phyloP scores from a whole-genome alignment of 2,329 filamentous ascomycete species.

The Fusarium verticillioides region DNA sequence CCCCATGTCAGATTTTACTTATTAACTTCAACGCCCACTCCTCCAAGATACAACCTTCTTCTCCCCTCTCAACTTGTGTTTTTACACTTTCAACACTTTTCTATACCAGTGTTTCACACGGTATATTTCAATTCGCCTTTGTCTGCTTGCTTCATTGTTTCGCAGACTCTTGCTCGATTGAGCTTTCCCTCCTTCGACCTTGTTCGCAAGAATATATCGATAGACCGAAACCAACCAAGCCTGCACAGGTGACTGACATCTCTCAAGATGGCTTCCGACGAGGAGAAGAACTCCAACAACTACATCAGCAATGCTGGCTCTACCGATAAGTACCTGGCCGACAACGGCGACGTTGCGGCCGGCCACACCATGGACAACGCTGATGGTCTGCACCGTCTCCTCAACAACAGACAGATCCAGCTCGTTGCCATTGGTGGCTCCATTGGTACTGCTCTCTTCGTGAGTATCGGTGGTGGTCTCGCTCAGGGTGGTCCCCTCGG shows the following conservation, averaged over 20 bases:
- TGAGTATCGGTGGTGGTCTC: slow-evolving; percentile 68
- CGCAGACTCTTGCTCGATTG: slow-evolving; percentile 33
- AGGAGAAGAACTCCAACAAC: slow-evolving; percentile 45
- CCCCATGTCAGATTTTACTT: slow-evolving; percentile 34
- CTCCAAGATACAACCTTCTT: neutral
- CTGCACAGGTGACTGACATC: slow-evolving; percentile 15
- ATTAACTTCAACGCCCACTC: slow-evolving; percentile 30
- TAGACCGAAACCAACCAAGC: neutral
- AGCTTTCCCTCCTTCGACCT: slow-evolving; percentile 26
- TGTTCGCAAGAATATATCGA: slow-evolving; percentile 4
- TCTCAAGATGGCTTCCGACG: slow-evolving; percentile 41
- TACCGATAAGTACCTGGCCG: slow-evolving; percentile 32
- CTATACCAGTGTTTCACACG: slow-evolving; percentile 15
- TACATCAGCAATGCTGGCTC: slow-evolving; percentile 44
- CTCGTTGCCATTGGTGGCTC: slow-evolving; percentile 69
- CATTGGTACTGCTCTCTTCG: slow-evolving; percentile 69
- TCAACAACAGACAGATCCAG: slow-evolving; percentile 67
- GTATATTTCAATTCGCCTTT: slow-evolving; percentile 11
- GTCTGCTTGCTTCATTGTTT: slow-evolving; percentile 42
- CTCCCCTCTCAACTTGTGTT: neutral
- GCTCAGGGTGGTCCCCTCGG: slow-evolving; percentile 57
- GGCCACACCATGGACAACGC: slow-evolving; percentile 47
- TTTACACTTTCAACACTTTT: slow-evolving; percentile 6
- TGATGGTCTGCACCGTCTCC: slow-evolving; percentile 57
- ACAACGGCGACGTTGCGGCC: slow-evolving; percentile 42